Evolutionary conservation across 805 yeast species (phyloP), one percentile per base, ranked within the genome.

Genomic region (Spathaspora sp.): DNA sequence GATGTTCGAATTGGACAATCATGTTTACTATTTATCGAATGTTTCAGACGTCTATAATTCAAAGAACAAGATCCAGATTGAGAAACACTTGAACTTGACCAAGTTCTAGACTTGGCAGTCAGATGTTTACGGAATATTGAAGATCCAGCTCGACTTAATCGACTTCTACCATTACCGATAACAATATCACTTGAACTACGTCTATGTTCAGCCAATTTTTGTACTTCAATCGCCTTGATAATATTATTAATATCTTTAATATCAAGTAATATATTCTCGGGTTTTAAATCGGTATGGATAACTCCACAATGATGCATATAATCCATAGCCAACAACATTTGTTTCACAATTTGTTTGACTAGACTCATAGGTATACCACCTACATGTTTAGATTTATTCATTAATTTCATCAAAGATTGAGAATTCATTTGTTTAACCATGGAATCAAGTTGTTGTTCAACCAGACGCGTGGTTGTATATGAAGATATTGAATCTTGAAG

Each of bases 271-370:
- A 69, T 64, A 55, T 73, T 73, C 50, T 74, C 78, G 0, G 78
- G 78, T 51, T 74, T 74, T 47, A 74, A 61, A 52, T 74, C 78
- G 6, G 78, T 74, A 60, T 74, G 78, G 45, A 68, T 62, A 4
- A 70, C 58, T 9, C 72, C 70, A 47, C 62, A 56, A 58, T 69
- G 75, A 63, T 84, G 89, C 56, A 83, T 67, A 59, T 78, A 82
- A 62, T 83, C 85, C 52, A 83, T 61, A 1, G 85, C 82, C 42
- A 77, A 55, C 38, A 83, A 67, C 40, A 83, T 60, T 62, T 84
- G 88, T 54, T 75, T 79, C 9, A 83, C 69, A 35, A 84, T 81
- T 57, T 76, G 82, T 62, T 80, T 79, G 7, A 80, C 85, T 44
- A 79, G 61, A 12, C 73, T 65, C 10, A 82, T 56, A 1, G 87